A percentile compares a stretch with the other conserved stretches of the same genome.
Evolutionary conservation across 192 early-diverging fungal species (phyloP).

Genomic region (Piromyces sp.): DNA sequence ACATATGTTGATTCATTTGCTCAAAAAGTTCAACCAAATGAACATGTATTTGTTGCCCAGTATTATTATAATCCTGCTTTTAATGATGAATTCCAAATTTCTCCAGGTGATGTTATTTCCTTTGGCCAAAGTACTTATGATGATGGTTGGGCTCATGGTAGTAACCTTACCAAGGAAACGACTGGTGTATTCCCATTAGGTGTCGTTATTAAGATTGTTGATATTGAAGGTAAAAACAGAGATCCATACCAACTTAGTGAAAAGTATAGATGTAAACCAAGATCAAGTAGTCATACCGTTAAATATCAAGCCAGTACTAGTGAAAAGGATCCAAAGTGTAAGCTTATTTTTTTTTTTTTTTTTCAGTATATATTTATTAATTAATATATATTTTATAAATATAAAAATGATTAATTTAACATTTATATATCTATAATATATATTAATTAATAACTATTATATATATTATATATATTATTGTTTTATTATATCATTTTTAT

Average conservation of each 20-base stretch:
- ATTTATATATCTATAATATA: too few species aligned
- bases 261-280: not conserved
- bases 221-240: not conserved
- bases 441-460: too few species aligned
- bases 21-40: not conserved
- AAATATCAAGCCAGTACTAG: not conserved
- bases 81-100: not conserved
- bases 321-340: not conserved
- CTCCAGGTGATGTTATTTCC: not conserved
- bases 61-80: not conserved
- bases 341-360: not conserved
- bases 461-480: too few species aligned
- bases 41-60: not conserved
- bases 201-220: not conserved
- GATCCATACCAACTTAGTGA: not conserved
- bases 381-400: too few species aligned
- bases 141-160: not conserved
- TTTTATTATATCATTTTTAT: too few species aligned
- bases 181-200: not conserved
- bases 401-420: too few species aligned
- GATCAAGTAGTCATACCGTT: not conserved
- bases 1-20: not conserved
- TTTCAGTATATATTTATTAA: too few species aligned
- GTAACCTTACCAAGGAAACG: not conserved
- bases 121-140: not conserved